Evolutionary conservation across 305 asterid genomes (phyloP).

Genomic region (Andrographis paniculata): DNA sequence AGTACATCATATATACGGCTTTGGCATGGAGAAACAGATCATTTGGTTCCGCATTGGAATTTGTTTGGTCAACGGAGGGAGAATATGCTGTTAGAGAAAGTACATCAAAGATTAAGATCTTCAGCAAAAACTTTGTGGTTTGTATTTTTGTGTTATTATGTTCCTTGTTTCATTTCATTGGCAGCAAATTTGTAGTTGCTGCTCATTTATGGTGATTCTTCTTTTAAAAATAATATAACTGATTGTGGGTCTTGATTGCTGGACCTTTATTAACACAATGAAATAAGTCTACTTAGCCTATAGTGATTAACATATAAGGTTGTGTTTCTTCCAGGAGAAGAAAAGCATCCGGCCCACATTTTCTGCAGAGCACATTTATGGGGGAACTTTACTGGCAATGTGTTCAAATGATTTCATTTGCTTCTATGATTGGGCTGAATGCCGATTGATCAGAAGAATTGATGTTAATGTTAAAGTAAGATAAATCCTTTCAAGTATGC

Average conservation of each 20-base stretch:
- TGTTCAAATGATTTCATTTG: constrained; percentile 96
- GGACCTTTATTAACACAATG: background rate
- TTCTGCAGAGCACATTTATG: constrained; percentile 91
- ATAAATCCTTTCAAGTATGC: constrained; percentile 5
- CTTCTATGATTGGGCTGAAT: constrained; percentile 92
- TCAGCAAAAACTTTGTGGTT: constrained; percentile 77
- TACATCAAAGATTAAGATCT: constrained; percentile 76
- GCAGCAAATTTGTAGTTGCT: background rate
- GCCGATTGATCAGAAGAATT: constrained; percentile 86
- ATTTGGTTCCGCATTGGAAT: constrained; percentile 89
- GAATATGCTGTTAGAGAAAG: constrained; percentile 97
- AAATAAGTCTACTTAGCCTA: constrained; percentile 16
- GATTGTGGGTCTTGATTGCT: no score
- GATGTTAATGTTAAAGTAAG: constrained; percentile 96
- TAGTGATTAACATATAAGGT: constrained; percentile 16
- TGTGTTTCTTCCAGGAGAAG: constrained; percentile 70
- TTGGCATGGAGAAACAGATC: constrained; percentile 99
- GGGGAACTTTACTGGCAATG: constrained; percentile 86
- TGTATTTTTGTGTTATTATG: constrained; percentile 16
- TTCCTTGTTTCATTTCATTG: background rate
- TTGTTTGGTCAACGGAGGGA: constrained; percentile 96
- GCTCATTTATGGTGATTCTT: background rate
- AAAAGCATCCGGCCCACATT: constrained; percentile 95
- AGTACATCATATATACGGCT: constrained; percentile 84
- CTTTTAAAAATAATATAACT: background rate